Base-by-base conservation (phyloP, 2,329 filamentous ascomycete genomes). In the Aureobasidium zeae region DNA sequence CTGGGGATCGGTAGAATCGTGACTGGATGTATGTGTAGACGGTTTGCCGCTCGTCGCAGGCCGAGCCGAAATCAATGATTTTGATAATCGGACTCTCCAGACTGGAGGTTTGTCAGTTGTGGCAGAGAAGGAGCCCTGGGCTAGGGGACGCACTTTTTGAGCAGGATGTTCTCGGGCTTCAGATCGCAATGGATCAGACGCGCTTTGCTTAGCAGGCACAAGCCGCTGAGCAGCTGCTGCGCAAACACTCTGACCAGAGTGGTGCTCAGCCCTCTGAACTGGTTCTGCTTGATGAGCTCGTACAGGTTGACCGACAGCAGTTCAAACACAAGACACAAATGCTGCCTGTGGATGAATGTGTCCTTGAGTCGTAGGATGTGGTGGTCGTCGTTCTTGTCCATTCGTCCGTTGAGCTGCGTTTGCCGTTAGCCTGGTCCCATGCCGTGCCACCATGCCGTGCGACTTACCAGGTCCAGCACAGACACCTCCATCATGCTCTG, bases 401-500 rank as follows among this genome's bases (percentile, higher is more conserved):
- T 87, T 62, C 95, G 94, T 52, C 87, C 94, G 63, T 98, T 98
- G 58, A 98, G 76, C 86, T 91, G 55, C 33, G 9, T 13, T 5
- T n/a, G 34, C 16, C 37, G 36, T 63, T 36, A 64, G 52, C 29
- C 3, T 33, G n/a, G n/a, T n/a, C n/a, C n/a, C n/a, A n/a, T n/a
- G n/a, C n/a, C 43, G 43, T 25, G n/a, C 21, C 16, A 25, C 11
- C 4, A 34, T 4, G 11, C 8, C 9, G 19, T 12, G 9, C 22
- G 42, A 54, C 77, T 46, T 72, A 93, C 86, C 72, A 98, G 62
- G 64, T 98, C 91, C 46, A 98, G 72, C 17, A 98, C 91, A 2
- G 91, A 98, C 22, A 98, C 91, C 62, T 98, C 91, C 91, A 98
- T 98, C 91, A 98, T 98, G 64, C 91, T 96, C 65, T 98, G 91